Conservation (phyloP, 2,329 filamentous ascomycete species). For the Hymenoscyphus fructigenus region DNA sequence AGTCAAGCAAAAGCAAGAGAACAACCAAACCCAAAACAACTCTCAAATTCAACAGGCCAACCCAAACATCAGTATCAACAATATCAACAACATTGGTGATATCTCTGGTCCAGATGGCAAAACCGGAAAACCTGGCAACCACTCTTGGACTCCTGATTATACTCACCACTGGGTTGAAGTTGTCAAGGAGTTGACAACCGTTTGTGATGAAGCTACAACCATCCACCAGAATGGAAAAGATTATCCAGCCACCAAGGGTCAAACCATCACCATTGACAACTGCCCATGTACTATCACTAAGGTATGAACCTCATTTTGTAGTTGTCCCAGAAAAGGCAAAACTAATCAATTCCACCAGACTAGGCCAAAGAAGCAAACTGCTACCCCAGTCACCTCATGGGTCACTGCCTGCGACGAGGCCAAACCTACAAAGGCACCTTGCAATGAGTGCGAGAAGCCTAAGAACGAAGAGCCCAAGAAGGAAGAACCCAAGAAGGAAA, state of each 20-base stretch:
- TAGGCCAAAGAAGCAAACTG: conserved; percentile 2
- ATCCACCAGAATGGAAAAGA: conserved; percentile 20
- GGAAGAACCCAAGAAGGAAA: not conserved
- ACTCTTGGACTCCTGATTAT: not conserved
- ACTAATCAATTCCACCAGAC: not conserved
- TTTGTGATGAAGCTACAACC: conserved; percentile 39
- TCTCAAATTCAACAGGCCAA: not conserved
- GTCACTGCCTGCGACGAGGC: not conserved
- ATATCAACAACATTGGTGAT: not conserved
- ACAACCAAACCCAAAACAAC: conserved; percentile 6
- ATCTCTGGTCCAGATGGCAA: not conserved
- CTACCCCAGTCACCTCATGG: not conserved
- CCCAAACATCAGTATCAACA: not conserved
- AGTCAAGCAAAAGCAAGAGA: conserved; percentile 1
- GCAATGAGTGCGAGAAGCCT: not conserved
- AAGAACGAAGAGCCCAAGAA: not conserved
- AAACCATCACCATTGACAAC: conserved; percentile 41
- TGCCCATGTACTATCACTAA: conserved; percentile 26
- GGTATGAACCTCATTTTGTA: not conserved
- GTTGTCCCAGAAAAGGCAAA: not conserved
- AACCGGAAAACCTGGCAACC: not conserved
- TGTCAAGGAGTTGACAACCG: conserved; percentile 46
- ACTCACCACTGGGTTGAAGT: conserved; percentile 26
- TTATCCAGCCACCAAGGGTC: conserved; percentile 65
- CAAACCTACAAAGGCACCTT: not conserved